Evolutionary conservation across 225 moss, liverwort and hornwort genomes (phyloP), one percentile per base, ranked within the genome.

Genomic region (Ulota crispa): DNA sequence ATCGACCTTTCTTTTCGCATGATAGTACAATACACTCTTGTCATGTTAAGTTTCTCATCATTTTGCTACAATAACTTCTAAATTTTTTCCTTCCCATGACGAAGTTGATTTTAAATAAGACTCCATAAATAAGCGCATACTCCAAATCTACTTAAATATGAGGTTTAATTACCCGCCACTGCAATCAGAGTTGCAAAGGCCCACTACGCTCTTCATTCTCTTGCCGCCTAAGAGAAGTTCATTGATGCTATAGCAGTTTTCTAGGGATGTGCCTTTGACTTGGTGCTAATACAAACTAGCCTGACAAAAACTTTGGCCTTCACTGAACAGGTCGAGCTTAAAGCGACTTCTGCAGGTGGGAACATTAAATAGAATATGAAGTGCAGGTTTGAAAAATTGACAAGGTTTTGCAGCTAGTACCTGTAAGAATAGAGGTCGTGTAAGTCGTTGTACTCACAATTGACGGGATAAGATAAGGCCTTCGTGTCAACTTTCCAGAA

Each of bases 371-470:
- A 64, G 41, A 52, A 32, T 6, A 32, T 47, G 18, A 8, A 34
- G 18, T 13, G 34, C 16, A n/a, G 32, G 31, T 43, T 8, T 55
- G 56, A 78, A 79, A 32, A 19, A 16, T 71, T 71, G 19, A 50
- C 60, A 16, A 59, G 45, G 45, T 0, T 12, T 76, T 26, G 70
- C 20, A 24, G 62, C 20, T 26, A 55, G 31, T 80, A 89, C 84
- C 89, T 82, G 72, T 69, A 73, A 76, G 83, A 37, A 32, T 81
- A 87, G 81, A 89, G 85, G 30, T 56, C 41, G 32, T 83, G 81
- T 53, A 87, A 79, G 61, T 87, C 89, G 70, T 11, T 79, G 83
- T 84, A 75, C 50, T 89, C 89, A 86, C 89, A 89, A 34, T 86
- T 83, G 74, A 89, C 4, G 59, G 63, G 18, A 66, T 89, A 89